These are phyloP conservation scores for Papiliotrema nemorosa DNA, from an alignment of 1,284 basidiomycete species.

Conservation along the genomic window DNA sequence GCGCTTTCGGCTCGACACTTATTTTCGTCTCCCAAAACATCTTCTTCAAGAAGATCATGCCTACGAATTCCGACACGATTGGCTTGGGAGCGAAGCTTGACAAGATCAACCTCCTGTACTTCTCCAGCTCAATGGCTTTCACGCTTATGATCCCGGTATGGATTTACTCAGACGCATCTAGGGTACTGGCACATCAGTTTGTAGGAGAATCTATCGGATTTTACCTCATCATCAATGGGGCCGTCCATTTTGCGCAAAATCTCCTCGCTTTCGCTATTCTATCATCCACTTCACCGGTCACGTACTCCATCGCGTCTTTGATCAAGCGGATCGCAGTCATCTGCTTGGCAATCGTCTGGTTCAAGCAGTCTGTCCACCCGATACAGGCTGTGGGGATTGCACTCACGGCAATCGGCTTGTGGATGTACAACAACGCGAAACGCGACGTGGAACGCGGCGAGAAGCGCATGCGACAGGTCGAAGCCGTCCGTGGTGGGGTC, in stretches of 20 bases:
- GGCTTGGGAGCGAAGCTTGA: slow-evolving; percentile 63
- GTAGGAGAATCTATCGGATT: slow-evolving; percentile 50
- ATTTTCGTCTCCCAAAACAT: slow-evolving; percentile 98
- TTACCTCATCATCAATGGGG: slow-evolving; percentile 86
- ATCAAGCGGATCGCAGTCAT: slow-evolving; percentile 98
- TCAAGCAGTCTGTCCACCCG: slow-evolving; percentile 78
- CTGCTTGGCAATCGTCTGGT: slow-evolving; percentile 96
- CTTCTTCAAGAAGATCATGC: slow-evolving; percentile 98
- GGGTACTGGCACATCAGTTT: slow-evolving; percentile 15
- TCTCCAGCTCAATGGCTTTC: slow-evolving; percentile 92
- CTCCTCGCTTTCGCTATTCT: slow-evolving; percentile 96
- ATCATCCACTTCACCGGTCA: slow-evolving; percentile 92
- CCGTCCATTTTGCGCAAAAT: slow-evolving; percentile 95
- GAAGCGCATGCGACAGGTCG: slow-evolving; percentile 77
- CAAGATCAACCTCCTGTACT: slow-evolving; percentile 94
- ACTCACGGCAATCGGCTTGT: slow-evolving; percentile 85
- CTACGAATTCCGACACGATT: slow-evolving; percentile 50
- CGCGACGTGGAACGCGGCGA: slow-evolving; percentile 88
- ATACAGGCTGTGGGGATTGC: slow-evolving; percentile 82
- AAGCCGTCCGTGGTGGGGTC: slow-evolving; percentile 63
- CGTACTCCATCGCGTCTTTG: slow-evolving; percentile 96
- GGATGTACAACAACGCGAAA: slow-evolving; percentile 95
- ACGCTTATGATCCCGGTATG: slow-evolving; percentile 91
- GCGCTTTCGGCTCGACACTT: slow-evolving; percentile 88
- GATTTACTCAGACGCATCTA: slow-evolving; percentile 72